A percentile compares a stretch with the other conserved stretches of the same genome.
Evolutionary conservation across 1,139 yeast species (phyloP).

Genomic region (Pneumocystis murina): DNA sequence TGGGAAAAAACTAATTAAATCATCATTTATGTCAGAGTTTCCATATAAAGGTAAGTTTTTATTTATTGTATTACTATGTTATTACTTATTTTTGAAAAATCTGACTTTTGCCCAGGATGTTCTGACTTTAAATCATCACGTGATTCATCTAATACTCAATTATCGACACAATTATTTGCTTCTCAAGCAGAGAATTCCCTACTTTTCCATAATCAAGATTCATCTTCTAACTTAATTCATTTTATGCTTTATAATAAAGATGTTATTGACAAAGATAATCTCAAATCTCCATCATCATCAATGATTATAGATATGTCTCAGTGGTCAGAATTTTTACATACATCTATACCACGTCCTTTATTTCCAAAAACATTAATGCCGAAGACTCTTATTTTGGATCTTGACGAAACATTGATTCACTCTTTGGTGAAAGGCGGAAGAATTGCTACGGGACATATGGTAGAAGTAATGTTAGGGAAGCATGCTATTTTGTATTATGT

Average conservation of each 20-base stretch:
- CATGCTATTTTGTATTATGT: constrained; percentile 73
- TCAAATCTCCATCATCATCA: background rate
- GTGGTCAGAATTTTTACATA: background rate
- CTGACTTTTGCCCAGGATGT: background rate
- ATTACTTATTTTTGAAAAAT: background rate
- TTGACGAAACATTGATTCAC: constrained; percentile 89
- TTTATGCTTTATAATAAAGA: background rate
- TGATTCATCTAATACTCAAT: background rate
- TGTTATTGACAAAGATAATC: background rate
- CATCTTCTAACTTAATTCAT: background rate
- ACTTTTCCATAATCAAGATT: background rate
- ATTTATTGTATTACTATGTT: background rate
- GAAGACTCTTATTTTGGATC: constrained; percentile 69
- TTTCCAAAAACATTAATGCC: constrained; percentile 20
- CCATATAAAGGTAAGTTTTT: background rate
- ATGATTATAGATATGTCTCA: background rate
- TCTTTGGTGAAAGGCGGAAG: constrained; percentile 58
- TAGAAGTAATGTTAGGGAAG: constrained; percentile 59
- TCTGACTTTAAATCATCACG: background rate
- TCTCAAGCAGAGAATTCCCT: background rate
- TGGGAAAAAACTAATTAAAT: background rate
- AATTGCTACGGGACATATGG: constrained; percentile 51
- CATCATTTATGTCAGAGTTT: background rate
- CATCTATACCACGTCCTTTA: background rate
- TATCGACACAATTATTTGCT: background rate